phyloP scores from a whole-genome alignment of 148 eudicot genomes.

The Camellia sinensis region DNA sequence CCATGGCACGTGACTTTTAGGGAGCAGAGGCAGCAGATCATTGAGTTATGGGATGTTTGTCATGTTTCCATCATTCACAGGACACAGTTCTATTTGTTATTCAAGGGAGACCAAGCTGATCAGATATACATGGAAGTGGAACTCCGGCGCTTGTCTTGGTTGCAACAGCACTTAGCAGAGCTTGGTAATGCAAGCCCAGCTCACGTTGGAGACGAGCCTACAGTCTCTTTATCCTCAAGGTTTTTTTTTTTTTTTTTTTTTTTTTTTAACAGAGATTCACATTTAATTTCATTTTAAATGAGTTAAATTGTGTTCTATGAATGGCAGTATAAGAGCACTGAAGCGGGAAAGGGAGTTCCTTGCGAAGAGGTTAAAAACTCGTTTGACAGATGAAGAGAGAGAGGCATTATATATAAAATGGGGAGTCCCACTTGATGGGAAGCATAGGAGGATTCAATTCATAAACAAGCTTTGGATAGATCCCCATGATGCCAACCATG shows the following conservation, averaged over 20 bases:
- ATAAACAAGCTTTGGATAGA: slow-evolving; percentile 81
- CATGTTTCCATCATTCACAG: slow-evolving; percentile 86
- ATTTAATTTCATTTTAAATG: background rate
- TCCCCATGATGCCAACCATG: slow-evolving; percentile 61
- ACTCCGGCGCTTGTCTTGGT: slow-evolving; percentile 81
- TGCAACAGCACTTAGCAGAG: slow-evolving; percentile 74
- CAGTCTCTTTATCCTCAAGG: slow-evolving; percentile 79
- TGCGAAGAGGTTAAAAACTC: slow-evolving; percentile 63
- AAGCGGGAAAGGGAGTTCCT: slow-evolving; percentile 89
- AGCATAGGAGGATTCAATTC: slow-evolving; percentile 74
- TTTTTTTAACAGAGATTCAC: too few species aligned
- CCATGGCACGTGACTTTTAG: slow-evolving; percentile 59
- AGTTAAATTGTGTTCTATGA: background rate
- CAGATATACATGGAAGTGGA: slow-evolving; percentile 91
- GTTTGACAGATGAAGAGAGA: slow-evolving; percentile 61
- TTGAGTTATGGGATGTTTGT: slow-evolving; percentile 83
- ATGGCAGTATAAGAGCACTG: slow-evolving; percentile 63
- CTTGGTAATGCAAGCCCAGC: slow-evolving; percentile 76
- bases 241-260: background rate
- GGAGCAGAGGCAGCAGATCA: slow-evolving; percentile 83
- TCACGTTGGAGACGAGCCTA: slow-evolving; percentile 58
- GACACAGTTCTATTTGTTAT: slow-evolving; percentile 76
- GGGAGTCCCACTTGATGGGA: slow-evolving; percentile 81
- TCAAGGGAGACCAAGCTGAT: slow-evolving; percentile 82
- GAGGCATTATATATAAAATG: slow-evolving; percentile 75